Evolutionary conservation across 2,329 filamentous ascomycete species (phyloP), one percentile per base, ranked within the genome.

Genomic region (Teratosphaeria zuluensis): DNA sequence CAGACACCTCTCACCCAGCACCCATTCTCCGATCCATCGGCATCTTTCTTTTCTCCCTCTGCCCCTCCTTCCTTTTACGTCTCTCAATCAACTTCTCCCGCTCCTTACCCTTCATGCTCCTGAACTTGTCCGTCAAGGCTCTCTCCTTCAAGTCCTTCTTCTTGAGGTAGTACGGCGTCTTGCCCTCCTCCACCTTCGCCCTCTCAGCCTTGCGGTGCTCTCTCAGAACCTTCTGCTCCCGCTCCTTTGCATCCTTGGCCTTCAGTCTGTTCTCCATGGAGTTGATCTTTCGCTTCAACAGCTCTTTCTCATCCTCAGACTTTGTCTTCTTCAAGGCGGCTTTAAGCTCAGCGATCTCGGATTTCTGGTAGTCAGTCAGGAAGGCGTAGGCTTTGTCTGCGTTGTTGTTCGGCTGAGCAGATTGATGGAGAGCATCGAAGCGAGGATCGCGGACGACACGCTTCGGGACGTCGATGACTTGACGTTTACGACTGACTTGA

Each of bases 101-200:
- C 75, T 96, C 86, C 72, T 86, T 87, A 71, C 88, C 87, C 75
- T 89, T 94, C 87, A 97, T 88, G 60, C 83, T 82, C 66, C 86
- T 82, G 74, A 89, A 96, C 71, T 87, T 84, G 67, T 94, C 86
- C 69, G 89, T 79, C 62, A 96, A 77, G 58, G 91, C 79, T 74
- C 87, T 79, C 79, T 92, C 90, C 85, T 94, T 95, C 79, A 94
- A 84, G 76, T 96, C 92, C 69, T 78, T 77, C 77, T 86, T 87
- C 83, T 99, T 99, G 68, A 97, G 78, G 75, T 90, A 97, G 76
- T 91, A 99, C 0, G 94, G 92, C 71, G 82, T 84, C 84, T 96
- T 96, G 61, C 94, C 94, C 76, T 95, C 84, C 67, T 85, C 85
- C 56, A 97, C 85, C 61, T 89, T 77, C 72, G 92, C 88, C 76